Evolutionary conservation across 129 eudicot species (phyloP).

Genomic region (Saussurea involucrata): DNA sequence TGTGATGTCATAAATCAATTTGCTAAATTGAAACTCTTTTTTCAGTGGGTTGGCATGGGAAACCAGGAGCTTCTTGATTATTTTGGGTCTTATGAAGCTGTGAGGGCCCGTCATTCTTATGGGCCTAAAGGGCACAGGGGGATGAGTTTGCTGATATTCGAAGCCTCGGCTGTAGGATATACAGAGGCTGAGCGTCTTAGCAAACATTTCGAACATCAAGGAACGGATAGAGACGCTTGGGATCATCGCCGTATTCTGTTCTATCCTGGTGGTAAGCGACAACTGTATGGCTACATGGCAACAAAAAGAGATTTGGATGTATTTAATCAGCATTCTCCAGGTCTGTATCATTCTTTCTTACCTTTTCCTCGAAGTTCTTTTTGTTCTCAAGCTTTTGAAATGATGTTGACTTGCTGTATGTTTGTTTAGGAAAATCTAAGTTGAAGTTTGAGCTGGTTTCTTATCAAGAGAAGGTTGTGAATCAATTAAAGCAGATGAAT

Average conservation of each 20-base stretch:
- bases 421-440: conserved; percentile 49
- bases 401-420: neutral
- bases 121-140: conserved; percentile 94
- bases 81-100: conserved; percentile 53
- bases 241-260: conserved; percentile 29
- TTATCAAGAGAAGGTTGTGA: conserved; percentile 52
- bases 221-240: conserved; percentile 64
- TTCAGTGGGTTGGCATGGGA: conserved; percentile 98
- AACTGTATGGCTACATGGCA: conserved; percentile 75
- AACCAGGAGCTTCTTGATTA: conserved; percentile 73
- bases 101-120: conserved; percentile 67
- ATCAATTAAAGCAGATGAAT: conserved; percentile 60
- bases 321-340: conserved; percentile 67
- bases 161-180: conserved; percentile 71
- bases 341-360: conserved; percentile 20
- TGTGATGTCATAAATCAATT: neutral
- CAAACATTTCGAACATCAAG: conserved; percentile 53
- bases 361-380: neutral
- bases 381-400: neutral
- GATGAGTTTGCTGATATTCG: conserved; percentile 71
- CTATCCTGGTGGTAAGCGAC: conserved; percentile 67
- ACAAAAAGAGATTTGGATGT: conserved; percentile 53
- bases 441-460: conserved; percentile 67
- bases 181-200: conserved; percentile 75
- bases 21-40: neutral